Conservation (phyloP, 1,139 yeast genomes). For the Sugiyamaella xylanicola region DNA sequence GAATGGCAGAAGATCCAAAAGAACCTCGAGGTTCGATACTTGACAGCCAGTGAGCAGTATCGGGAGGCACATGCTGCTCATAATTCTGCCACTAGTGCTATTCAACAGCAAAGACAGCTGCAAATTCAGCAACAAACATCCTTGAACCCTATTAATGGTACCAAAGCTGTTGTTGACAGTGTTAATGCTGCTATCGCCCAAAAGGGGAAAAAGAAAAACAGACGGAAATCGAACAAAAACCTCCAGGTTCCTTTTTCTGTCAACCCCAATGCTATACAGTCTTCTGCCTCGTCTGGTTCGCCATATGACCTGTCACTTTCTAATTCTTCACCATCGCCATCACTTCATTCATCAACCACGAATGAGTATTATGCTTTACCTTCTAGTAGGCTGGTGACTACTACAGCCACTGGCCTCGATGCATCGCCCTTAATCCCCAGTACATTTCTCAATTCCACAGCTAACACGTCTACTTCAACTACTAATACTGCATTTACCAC, state of each 20-base stretch:
- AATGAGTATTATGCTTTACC: slow-evolving; percentile 2
- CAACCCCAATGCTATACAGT: background rate
- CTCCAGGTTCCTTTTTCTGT: slow-evolving; percentile 14
- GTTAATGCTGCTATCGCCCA: slow-evolving; percentile 24
- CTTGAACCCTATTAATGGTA: slow-evolving; percentile 1
- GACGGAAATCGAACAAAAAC: slow-evolving; percentile 18
- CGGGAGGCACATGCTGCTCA: slow-evolving; percentile 37
- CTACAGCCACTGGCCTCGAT: background rate
- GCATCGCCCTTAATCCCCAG: background rate
- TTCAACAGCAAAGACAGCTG: slow-evolving; percentile 15
- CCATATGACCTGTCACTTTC: slow-evolving; percentile 4
- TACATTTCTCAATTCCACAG: slow-evolving; percentile 1
- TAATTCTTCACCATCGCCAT: slow-evolving; percentile 8
- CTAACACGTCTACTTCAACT: background rate
- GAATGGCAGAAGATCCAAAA: slow-evolving; percentile 42
- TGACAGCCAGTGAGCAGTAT: slow-evolving; percentile 39
- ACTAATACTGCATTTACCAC: slow-evolving; percentile 7
- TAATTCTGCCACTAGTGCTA: slow-evolving; percentile 14
- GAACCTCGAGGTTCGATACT: slow-evolving; percentile 40
- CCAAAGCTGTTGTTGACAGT: slow-evolving; percentile 26
- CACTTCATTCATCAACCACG: slow-evolving; percentile 3
- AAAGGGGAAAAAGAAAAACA: slow-evolving; percentile 20
- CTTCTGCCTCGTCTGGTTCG: slow-evolving; percentile 5
- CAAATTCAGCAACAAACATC: slow-evolving; percentile 15
- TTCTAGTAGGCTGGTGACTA: background rate